Evolutionary conservation across 306 rosid genomes (phyloP).

Genomic region (Begonia peltatifolia): DNA sequence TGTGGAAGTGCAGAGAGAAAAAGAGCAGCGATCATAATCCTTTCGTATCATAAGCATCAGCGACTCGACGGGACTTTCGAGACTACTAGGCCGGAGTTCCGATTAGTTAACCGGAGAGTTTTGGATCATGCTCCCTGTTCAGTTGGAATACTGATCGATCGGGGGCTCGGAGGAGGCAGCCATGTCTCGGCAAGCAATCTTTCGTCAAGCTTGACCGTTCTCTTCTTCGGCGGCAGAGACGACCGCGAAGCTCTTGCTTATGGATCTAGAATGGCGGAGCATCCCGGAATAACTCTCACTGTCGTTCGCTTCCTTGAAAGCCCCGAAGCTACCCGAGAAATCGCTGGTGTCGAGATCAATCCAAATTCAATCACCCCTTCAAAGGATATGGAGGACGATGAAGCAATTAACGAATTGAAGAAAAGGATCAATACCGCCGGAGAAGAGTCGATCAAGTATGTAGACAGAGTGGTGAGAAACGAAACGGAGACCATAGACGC

Average conservation of each 20-base stretch:
- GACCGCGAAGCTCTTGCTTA: conserved; percentile 55
- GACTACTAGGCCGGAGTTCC: conserved; percentile 27
- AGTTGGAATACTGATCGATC: conserved; percentile 57
- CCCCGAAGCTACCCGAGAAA: conserved; percentile 13
- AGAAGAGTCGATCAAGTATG: conserved; percentile 19
- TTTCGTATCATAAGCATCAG: conserved; percentile 57
- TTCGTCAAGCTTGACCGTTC: conserved; percentile 21
- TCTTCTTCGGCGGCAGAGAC: conserved; percentile 50
- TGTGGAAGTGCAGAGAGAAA: conserved; percentile 32
- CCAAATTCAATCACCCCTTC: no score
- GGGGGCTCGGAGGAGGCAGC: conserved; percentile 53
- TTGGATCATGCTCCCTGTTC: conserved; percentile 51
- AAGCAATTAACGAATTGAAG: conserved; percentile 14
- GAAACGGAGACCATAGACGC: conserved; percentile 15
- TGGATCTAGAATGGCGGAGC: conserved; percentile 52
- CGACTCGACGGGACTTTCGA: conserved; percentile 43
- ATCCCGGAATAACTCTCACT: conserved; percentile 43
- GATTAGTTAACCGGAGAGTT: conserved; percentile 29
- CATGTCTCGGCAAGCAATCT: conserved; percentile 43
- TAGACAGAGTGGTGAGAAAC: conserved; percentile 21
- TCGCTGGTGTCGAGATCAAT: conserved; percentile 13
- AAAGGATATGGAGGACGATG: neutral
- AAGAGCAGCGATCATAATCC: conserved; percentile 39
- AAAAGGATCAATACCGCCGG: conserved; percentile 11
- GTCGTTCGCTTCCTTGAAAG: conserved; percentile 17